Evolutionary conservation across 1,139 yeast genomes (phyloP).

Genomic region (Pichia sp.): DNA sequence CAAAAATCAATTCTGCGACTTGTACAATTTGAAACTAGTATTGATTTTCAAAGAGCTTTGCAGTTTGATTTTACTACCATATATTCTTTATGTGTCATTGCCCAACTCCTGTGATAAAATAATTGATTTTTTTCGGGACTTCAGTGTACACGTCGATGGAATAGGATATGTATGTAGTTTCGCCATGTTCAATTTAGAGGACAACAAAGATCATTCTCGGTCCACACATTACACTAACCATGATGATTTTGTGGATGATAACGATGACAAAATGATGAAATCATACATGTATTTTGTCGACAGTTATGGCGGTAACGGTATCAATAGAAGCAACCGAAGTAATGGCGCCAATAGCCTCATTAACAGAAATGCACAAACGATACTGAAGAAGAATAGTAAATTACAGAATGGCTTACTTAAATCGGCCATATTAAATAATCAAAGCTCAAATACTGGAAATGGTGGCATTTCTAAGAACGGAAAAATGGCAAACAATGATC

Average conservation of each 20-base stretch:
- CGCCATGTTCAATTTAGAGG: constrained; percentile 84
- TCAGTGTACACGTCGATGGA: constrained; percentile 87
- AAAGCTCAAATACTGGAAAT: constrained; percentile 12
- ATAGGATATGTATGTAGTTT: constrained; percentile 90
- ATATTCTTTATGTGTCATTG: constrained; percentile 77
- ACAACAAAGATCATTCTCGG: constrained; percentile 41
- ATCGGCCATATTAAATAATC: constrained; percentile 24
- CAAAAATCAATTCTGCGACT: constrained; percentile 72
- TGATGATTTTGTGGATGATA: constrained; percentile 37
- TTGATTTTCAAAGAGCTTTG: constrained; percentile 74
- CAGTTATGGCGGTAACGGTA: constrained; percentile 50
- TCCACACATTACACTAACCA: constrained; percentile 43
- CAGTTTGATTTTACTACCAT: constrained; percentile 80
- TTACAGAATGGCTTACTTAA: constrained; percentile 16
- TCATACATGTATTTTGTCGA: constrained; percentile 84
- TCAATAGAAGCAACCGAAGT: constrained; percentile 21
- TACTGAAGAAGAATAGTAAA: neutral
- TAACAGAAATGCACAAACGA: neutral
- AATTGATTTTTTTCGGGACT: constrained; percentile 86
- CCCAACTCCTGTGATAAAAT: constrained; percentile 70
- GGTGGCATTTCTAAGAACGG: constrained; percentile 16
- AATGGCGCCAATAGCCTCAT: constrained; percentile 1
- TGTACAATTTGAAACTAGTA: constrained; percentile 69
- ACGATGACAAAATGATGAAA: constrained; percentile 88
- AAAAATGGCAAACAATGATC: neutral